A percentile compares a stretch with the other conserved stretches of the same genome.
Conservation (phyloP, 1,284 basidiomycete species). For the Albatrellus sp. region DNA sequence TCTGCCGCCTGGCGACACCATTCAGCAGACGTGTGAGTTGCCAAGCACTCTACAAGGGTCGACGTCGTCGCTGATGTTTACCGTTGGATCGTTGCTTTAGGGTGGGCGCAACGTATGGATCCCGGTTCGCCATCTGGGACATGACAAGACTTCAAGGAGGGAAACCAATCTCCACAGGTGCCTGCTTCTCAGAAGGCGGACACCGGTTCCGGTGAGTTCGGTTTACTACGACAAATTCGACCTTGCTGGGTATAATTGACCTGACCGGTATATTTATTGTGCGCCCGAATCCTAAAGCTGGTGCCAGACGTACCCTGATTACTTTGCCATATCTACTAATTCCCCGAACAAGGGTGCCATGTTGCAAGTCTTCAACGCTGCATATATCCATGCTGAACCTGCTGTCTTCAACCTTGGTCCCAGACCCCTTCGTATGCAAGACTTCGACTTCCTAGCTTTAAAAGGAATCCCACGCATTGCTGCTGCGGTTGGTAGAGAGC, state of each 20-base stretch:
- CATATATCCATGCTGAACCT: slow-evolving; percentile 51
- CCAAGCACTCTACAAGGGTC: neutral
- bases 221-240: neutral
- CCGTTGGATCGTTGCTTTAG: slow-evolving; percentile 21
- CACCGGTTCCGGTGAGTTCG: slow-evolving; percentile 48
- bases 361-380: slow-evolving; percentile 54
- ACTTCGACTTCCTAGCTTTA: slow-evolving; percentile 62
- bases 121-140: slow-evolving; percentile 64
- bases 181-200: slow-evolving; percentile 53
- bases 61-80: no score
- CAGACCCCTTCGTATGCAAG: slow-evolving; percentile 49
- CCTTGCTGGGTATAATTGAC: no score
- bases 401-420: slow-evolving; percentile 42
- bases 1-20: slow-evolving; percentile 59
- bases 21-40: slow-evolving; percentile 51
- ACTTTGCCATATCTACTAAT: slow-evolving; percentile 60
- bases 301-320: slow-evolving; percentile 62
- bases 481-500: slow-evolving; percentile 46
- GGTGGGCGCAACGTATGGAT: slow-evolving; percentile 60
- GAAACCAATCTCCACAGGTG: slow-evolving; percentile 46
- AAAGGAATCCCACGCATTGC: slow-evolving; percentile 50
- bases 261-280: neutral
- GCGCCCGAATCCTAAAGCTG: slow-evolving; percentile 27
- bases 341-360: slow-evolving; percentile 33
- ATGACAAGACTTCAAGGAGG: slow-evolving; percentile 57